These are phyloP conservation scores for Magnusiomyces tetraspermus DNA, from an alignment of 1,139 yeast genomes.

Conservation along the genomic window DNA sequence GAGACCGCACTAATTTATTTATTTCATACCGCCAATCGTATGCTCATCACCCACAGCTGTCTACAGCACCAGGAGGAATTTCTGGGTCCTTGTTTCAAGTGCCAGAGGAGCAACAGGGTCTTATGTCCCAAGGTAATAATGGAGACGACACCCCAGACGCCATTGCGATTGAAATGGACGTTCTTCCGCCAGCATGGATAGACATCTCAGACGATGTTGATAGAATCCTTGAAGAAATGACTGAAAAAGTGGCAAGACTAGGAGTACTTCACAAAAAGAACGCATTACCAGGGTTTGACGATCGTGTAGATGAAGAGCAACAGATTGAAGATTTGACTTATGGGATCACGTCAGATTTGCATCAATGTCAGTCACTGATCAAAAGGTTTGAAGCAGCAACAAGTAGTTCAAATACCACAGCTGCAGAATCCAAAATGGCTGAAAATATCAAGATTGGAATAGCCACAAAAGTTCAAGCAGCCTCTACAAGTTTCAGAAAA, in stretches of 20 bases:
- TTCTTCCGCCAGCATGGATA: slow-evolving; percentile 66
- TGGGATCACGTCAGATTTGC: slow-evolving; percentile 62
- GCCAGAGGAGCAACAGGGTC: slow-evolving; percentile 56
- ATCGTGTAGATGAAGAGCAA: slow-evolving; percentile 58
- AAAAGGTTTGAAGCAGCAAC: slow-evolving; percentile 51
- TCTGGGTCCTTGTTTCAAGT: slow-evolving; percentile 25
- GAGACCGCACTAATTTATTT: slow-evolving; percentile 39
- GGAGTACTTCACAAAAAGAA: slow-evolving; percentile 69
- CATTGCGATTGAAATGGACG: slow-evolving; percentile 35
- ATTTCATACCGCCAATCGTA: slow-evolving; percentile 38
- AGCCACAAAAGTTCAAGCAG: slow-evolving; percentile 75
- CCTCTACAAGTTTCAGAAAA: slow-evolving; percentile 69
- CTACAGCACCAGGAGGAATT: slow-evolving; percentile 10
- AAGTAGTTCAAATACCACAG: slow-evolving; percentile 33
- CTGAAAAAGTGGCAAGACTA: slow-evolving; percentile 45
- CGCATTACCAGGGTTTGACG: slow-evolving; percentile 77
- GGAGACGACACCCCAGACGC: slow-evolving; percentile 20
- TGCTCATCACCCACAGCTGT: slow-evolving; percentile 32
- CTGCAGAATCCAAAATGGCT: slow-evolving; percentile 52
- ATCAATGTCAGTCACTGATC: slow-evolving; percentile 65
- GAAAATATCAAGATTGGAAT: slow-evolving; percentile 74
- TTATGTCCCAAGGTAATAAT: slow-evolving; percentile 42
- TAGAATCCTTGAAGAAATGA: slow-evolving; percentile 43
- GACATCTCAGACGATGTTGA: slow-evolving; percentile 70
- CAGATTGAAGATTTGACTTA: slow-evolving; percentile 70